Percentiles rank a stretch among this genome's conserved stretches.
These are phyloP conservation scores for Ceratocystis albifundus DNA, from an alignment of 2,329 filamentous ascomycete species.

Conservation along the genomic window DNA sequence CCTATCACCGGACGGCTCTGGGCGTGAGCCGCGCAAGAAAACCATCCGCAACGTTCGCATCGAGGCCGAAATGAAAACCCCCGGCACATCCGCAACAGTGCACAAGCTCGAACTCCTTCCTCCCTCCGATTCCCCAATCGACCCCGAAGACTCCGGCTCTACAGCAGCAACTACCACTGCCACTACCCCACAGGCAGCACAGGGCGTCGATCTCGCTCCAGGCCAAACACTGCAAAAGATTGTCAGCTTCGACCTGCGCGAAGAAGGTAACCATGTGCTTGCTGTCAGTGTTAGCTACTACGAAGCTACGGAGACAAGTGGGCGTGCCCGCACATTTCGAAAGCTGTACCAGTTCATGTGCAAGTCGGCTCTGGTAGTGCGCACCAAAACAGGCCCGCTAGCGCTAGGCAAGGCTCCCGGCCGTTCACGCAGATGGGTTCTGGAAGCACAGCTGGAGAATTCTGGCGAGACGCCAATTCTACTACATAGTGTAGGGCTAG, in stretches of 20 bases:
- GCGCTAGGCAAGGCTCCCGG: conserved; percentile 27
- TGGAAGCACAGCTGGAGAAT: conserved; percentile 95
- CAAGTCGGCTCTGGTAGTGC: conserved; percentile 76
- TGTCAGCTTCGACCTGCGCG: conserved; percentile 76
- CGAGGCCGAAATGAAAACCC: conserved; percentile 90
- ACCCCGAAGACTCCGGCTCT: conserved; percentile 22
- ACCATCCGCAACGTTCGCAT: conserved; percentile 67
- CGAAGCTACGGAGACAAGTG: conserved; percentile 61
- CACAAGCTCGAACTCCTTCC: conserved; percentile 54
- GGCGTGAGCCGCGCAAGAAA: conserved; percentile 29
- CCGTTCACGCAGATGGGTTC: conserved; percentile 47
- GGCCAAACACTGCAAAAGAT: conserved; percentile 68
- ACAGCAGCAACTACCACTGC: conserved; percentile 36
- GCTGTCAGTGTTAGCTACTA: conserved; percentile 91
- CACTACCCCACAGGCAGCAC: conserved; percentile 38
- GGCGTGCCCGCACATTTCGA: conserved; percentile 71
- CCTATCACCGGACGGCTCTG: conserved; percentile 16
- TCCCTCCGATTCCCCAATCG: conserved; percentile 16
- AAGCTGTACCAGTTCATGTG: conserved; percentile 97
- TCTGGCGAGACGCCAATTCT: conserved; percentile 73
- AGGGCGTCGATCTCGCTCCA: conserved; percentile 42
- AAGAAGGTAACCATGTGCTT: conserved; percentile 87
- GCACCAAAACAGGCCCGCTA: conserved; percentile 71
- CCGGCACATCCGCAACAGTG: conserved; percentile 42
- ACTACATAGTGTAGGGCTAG: conserved; percentile 54